These are phyloP conservation scores for Zymoseptoria brevis DNA, from an alignment of 2,329 filamentous ascomycete species.

Conservation along the genomic window DNA sequence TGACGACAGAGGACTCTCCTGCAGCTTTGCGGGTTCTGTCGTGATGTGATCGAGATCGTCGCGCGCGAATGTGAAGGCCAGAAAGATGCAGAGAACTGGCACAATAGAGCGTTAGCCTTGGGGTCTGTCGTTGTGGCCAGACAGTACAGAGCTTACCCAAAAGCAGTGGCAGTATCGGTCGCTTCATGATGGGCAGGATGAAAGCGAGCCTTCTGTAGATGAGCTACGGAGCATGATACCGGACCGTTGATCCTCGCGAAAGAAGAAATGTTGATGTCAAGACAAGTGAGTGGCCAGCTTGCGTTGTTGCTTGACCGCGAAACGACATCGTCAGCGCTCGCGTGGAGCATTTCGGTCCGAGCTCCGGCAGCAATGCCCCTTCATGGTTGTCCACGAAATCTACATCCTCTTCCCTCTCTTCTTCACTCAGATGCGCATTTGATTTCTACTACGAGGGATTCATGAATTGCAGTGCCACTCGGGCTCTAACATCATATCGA, in stretches of 20 bases:
- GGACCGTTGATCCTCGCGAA: neutral
- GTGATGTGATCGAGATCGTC: slow-evolving; percentile 5
- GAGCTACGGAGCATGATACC: slow-evolving; percentile 4
- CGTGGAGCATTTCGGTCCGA: neutral
- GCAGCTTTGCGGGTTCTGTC: slow-evolving; percentile 5
- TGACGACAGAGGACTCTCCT: slow-evolving; percentile 3
- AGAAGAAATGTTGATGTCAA: neutral
- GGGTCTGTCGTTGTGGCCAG: neutral
- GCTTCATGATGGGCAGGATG: slow-evolving; percentile 4
- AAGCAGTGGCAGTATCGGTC: slow-evolving; percentile 8
- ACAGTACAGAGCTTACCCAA: slow-evolving; percentile 5
- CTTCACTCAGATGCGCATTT: no score
- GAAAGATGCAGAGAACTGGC: slow-evolving; percentile 12
- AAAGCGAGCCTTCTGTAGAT: slow-evolving; percentile 1
- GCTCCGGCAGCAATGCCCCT: neutral
- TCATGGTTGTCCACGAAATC: neutral
- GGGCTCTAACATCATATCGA: no score
- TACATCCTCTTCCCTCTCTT: no score
- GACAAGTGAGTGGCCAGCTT: slow-evolving; percentile 1
- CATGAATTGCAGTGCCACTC: no score
- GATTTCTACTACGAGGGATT: no score
- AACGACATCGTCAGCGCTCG: neutral
- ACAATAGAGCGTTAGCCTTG: neutral
- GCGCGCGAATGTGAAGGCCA: slow-evolving; percentile 12
- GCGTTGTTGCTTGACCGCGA: neutral